A percentile compares a stretch with the other conserved stretches of the same genome.
phyloP scores from a whole-genome alignment of 331 rosid species.

The Pyracantha coccinea region DNA sequence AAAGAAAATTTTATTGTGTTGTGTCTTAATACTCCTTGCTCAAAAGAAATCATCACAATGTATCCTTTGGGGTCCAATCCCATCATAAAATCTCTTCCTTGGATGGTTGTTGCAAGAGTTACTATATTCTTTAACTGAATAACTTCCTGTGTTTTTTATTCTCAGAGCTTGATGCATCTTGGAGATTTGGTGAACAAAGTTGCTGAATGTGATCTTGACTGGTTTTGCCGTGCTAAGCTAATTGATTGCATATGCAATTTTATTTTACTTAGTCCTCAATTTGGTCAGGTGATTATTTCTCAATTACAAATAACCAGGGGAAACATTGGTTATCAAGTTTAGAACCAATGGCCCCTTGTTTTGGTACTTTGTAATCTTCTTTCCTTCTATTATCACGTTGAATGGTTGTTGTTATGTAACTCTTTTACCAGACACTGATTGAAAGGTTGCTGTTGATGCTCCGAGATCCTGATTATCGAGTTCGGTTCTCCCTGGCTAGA shows the following conservation, averaged over 20 bases:
- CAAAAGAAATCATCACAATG: not conserved
- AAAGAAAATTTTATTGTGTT: too few relatives aligned
- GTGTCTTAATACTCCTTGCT: not conserved
- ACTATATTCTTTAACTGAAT: slow-evolving; percentile 6
- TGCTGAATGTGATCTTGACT: slow-evolving; percentile 66
- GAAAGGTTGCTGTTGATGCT: slow-evolving; percentile 65
- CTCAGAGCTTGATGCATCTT: slow-evolving; percentile 52
- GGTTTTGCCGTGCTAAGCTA: slow-evolving; percentile 81
- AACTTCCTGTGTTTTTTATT: slow-evolving; percentile 10
- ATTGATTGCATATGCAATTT: slow-evolving; percentile 72
- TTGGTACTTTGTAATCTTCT: not conserved
- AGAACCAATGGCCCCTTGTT: too few relatives aligned
- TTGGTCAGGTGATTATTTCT: slow-evolving; percentile 67
- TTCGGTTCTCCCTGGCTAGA: slow-evolving; percentile 67
- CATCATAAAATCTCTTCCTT: not conserved
- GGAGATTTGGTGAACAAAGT: slow-evolving; percentile 51
- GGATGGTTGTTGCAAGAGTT: not conserved
- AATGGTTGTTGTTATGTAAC: slow-evolving; percentile 12
- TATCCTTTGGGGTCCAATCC: not conserved
- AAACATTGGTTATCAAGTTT: too few relatives aligned
- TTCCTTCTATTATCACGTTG: slow-evolving; percentile 1
- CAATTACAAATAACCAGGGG: not conserved
- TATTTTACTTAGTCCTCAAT: slow-evolving; percentile 61
- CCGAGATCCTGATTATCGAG: slow-evolving; percentile 77
- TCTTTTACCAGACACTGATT: slow-evolving; percentile 54